Percentiles rank a stretch among this genome's conserved stretches.
Conservation (phyloP, 805 yeast genomes). For the Metschnikowia kunwiensis region DNA sequence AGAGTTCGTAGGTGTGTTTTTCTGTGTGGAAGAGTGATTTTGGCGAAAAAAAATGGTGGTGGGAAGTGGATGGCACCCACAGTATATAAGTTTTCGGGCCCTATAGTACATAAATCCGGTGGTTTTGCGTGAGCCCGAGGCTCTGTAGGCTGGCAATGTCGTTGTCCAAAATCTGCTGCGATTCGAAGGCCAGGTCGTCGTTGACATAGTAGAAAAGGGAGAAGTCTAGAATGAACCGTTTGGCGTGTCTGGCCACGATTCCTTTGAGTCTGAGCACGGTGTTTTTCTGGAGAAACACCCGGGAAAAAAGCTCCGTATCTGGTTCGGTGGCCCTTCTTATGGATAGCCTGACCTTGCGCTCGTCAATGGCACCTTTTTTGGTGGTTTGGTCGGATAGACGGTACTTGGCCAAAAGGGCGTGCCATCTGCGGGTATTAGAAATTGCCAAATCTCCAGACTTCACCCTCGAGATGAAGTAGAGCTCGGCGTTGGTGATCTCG, state of each 20-base stretch:
- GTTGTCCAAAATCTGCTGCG: conserved; percentile 25
- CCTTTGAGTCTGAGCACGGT: conserved; percentile 38
- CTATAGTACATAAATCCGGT: conserved; percentile 19
- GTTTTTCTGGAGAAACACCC: conserved; percentile 24
- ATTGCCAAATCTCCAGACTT: conserved; percentile 22
- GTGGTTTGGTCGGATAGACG: conserved; percentile 14
- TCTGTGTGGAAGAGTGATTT: not conserved
- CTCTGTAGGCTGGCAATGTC: conserved; percentile 28
- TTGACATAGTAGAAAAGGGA: conserved; percentile 25
- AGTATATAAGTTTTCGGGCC: no score
- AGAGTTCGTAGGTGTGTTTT: conserved; percentile 18
- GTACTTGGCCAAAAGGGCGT: conserved; percentile 36
- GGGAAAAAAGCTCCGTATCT: conserved; percentile 8
- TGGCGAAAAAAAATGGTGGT: not conserved
- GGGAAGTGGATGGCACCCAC: no score
- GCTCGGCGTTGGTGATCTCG: conserved; percentile 63
- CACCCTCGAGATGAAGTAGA: conserved; percentile 59
- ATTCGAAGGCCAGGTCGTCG: conserved; percentile 15
- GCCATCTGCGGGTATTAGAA: conserved; percentile 40
- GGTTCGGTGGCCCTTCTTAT: conserved; percentile 3
- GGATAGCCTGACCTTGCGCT: conserved; percentile 7
- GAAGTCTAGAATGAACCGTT: conserved; percentile 24
- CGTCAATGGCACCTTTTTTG: not conserved
- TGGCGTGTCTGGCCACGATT: conserved; percentile 18
- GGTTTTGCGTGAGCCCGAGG: conserved; percentile 22